These are phyloP conservation scores for Cladosporium austrohemisphaericum DNA, from an alignment of 2,329 filamentous ascomycete species.

Conservation along the genomic window DNA sequence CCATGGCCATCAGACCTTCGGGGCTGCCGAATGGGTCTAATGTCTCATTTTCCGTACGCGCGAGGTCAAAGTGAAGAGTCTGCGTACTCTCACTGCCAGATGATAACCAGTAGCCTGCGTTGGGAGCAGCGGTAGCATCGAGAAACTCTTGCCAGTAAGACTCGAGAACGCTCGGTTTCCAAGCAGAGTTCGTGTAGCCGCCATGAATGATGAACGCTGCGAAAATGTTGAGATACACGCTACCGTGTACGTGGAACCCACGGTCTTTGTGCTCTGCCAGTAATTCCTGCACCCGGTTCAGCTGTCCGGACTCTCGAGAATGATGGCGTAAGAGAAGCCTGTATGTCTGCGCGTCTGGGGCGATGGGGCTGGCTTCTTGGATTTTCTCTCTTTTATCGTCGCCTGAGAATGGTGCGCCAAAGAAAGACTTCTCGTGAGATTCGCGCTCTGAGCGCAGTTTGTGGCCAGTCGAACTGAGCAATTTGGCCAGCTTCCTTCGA, in stretches of 20 bases:
- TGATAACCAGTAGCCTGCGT: not conserved
- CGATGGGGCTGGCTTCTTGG: conserved; percentile 63
- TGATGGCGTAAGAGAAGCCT: conserved; percentile 74
- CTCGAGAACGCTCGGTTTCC: conserved; percentile 68
- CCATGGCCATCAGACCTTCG: conserved; percentile 18
- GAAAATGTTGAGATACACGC: conserved; percentile 76
- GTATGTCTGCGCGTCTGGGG: conserved; percentile 75
- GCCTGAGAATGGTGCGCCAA: conserved; percentile 24
- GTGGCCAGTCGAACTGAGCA: conserved; percentile 45
- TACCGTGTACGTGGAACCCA: conserved; percentile 65
- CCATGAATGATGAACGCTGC: conserved; percentile 77
- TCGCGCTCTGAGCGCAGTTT: conserved; percentile 46
- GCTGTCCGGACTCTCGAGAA: conserved; percentile 63
- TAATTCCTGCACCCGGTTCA: conserved; percentile 66
- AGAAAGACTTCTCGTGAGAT: conserved; percentile 46
- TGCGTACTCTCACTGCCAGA: not conserved
- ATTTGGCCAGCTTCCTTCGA: conserved; percentile 41
- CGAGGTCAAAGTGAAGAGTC: not conserved
- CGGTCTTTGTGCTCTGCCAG: conserved; percentile 76
- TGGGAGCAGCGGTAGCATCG: conserved; percentile 27
- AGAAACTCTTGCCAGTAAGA: conserved; percentile 65
- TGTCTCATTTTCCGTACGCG: not conserved
- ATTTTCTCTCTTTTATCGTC: conserved; percentile 45
- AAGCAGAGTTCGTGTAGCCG: conserved; percentile 60
- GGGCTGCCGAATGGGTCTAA: conserved; percentile 13